phyloP scores from a whole-genome alignment of 2,329 filamentous ascomycete species.

The Chaetomiaceae sp. region DNA sequence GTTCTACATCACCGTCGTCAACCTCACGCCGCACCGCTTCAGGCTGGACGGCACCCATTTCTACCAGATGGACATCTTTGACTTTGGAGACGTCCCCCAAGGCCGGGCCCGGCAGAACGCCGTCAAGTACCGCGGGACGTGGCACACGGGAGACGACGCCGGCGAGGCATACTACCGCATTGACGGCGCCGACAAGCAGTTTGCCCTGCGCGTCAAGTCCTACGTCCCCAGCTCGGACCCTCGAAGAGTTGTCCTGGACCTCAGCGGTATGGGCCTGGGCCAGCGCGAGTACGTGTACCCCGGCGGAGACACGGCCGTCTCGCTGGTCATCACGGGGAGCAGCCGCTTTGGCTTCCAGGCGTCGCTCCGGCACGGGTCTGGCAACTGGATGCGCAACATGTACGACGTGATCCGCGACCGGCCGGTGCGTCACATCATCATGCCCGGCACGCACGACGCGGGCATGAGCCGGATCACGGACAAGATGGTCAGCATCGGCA shows the following conservation, averaged over 20 bases:
- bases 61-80: constrained; percentile 32
- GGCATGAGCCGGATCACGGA: constrained; percentile 43
- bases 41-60: constrained; percentile 27
- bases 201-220: constrained; percentile 30
- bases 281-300: constrained; percentile 34
- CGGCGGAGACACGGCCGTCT: constrained; percentile 30
- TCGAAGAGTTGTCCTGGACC: constrained; percentile 28
- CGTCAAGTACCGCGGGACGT: constrained; percentile 27
- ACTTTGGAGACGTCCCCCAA: constrained; percentile 33
- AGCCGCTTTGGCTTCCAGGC: constrained; percentile 31
- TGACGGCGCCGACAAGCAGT: constrained; percentile 30
- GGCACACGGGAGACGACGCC: constrained; percentile 22
- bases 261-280: constrained; percentile 32
- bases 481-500: constrained; percentile 34
- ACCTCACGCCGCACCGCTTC: constrained; percentile 33
- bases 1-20: constrained; percentile 34
- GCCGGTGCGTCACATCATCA: constrained; percentile 41
- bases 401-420: constrained; percentile 35
- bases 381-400: constrained; percentile 33
- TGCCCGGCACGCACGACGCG: constrained; percentile 46
- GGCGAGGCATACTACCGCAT: constrained; percentile 33
- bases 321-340: constrained; percentile 35
- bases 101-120: constrained; percentile 32
- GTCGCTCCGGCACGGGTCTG: constrained; percentile 28
- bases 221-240: constrained; percentile 28